Evolutionary conservation across 164 flowering plant genomes (phyloP).

Genomic region (Magnolia changhungtana): DNA sequence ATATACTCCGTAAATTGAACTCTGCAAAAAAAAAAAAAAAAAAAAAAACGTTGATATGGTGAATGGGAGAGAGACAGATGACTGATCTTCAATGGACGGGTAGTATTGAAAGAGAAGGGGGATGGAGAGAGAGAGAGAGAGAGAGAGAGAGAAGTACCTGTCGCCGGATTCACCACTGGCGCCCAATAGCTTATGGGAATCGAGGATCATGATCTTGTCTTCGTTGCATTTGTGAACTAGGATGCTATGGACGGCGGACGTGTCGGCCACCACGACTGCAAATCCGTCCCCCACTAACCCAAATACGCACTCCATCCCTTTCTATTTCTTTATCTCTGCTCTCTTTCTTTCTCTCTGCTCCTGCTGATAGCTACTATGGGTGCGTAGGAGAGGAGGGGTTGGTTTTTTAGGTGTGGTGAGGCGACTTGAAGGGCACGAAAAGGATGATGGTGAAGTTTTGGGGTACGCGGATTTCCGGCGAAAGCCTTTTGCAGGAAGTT

Average conservation of each 20-base stretch:
- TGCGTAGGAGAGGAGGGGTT: too few species aligned
- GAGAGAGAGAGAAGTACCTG: conserved; percentile 43
- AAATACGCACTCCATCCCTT: conserved; percentile 85
- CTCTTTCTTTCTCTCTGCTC: neutral
- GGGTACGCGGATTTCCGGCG: too few species aligned
- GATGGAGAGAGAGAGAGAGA: neutral
- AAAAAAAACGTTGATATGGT: neutral
- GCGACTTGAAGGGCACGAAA: too few species aligned
- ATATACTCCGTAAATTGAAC: conserved; percentile 93
- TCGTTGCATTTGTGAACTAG: conserved; percentile 89
- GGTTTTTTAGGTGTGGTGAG: too few species aligned
- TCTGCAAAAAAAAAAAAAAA: conserved; percentile 25
- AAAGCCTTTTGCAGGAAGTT: too few species aligned
- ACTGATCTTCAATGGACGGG: neutral
- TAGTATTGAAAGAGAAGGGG: neutral
- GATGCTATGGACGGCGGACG: conserved; percentile 93
- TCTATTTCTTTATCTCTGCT: neutral
- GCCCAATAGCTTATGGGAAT: conserved; percentile 93
- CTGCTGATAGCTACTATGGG: too few species aligned
- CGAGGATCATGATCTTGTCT: conserved; percentile 91
- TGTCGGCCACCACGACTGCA: conserved; percentile 76
- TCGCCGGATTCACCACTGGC: conserved; percentile 96
- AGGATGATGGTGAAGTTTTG: too few species aligned
- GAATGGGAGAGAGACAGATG: neutral
- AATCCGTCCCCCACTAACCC: conserved; percentile 90